Evolutionary conservation across 2,329 filamentous ascomycete species (phyloP).

Genomic region (Trichoderma koningii): DNA sequence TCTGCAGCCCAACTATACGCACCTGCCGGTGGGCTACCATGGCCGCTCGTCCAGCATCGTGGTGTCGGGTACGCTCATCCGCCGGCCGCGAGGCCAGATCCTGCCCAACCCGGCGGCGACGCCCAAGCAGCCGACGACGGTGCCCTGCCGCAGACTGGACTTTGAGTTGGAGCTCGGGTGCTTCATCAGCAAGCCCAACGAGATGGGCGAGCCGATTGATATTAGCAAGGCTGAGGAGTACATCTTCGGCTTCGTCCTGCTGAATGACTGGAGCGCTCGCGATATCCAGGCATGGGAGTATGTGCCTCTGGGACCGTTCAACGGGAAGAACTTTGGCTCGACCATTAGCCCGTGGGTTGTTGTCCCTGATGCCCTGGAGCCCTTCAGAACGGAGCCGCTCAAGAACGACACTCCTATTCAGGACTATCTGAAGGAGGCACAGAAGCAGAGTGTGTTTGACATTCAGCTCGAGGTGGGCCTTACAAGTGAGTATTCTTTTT

Average conservation of each 20-base stretch:
- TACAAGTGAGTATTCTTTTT: slow-evolving; percentile 39
- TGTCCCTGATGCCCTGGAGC: slow-evolving; percentile 57
- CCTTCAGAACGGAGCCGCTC: slow-evolving; percentile 33
- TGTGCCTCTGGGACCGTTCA: slow-evolving; percentile 62
- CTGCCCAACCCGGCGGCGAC: slow-evolving; percentile 50
- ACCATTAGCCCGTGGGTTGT: slow-evolving; percentile 65
- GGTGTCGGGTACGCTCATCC: slow-evolving; percentile 71
- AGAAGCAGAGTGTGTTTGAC: slow-evolving; percentile 41
- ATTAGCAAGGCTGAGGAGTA: slow-evolving; percentile 68
- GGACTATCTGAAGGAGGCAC: slow-evolving; percentile 58
- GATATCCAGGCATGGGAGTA: slow-evolving; percentile 66
- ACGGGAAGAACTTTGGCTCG: slow-evolving; percentile 62
- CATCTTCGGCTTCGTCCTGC: slow-evolving; percentile 68
- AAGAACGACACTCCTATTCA: slow-evolving; percentile 42
- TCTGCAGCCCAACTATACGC: slow-evolving; percentile 78
- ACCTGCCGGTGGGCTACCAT: slow-evolving; percentile 80
- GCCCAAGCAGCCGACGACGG: slow-evolving; percentile 60
- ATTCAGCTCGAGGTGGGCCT: slow-evolving; percentile 45
- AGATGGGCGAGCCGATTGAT: slow-evolving; percentile 65
- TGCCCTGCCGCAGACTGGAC: slow-evolving; percentile 65
- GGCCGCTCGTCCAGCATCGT: slow-evolving; percentile 76
- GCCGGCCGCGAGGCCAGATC: slow-evolving; percentile 73
- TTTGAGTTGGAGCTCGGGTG: slow-evolving; percentile 78
- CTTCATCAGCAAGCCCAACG: slow-evolving; percentile 68
- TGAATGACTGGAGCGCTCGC: slow-evolving; percentile 66